A percentile compares a stretch with the other conserved stretches of the same genome.
These are phyloP conservation scores for Cladophialophora chaetospira DNA, from an alignment of 2,329 filamentous ascomycete species.

Conservation along the genomic window DNA sequence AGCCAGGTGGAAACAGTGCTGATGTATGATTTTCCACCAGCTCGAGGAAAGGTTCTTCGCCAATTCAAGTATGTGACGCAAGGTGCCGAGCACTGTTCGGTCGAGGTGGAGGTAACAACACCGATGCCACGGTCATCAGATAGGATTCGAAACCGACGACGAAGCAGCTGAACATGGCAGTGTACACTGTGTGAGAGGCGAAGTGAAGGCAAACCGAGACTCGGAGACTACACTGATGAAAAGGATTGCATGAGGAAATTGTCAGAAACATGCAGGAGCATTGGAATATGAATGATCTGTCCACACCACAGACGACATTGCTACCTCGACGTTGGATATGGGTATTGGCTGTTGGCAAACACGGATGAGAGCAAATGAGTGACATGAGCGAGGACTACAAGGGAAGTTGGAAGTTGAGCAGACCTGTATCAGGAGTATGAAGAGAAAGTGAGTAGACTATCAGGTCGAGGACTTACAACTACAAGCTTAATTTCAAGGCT, in stretches of 20 bases:
- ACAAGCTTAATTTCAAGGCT: too few species aligned
- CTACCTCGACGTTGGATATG: neutral
- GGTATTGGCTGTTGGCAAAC: neutral
- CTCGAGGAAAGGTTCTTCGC: neutral
- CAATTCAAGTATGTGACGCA: neutral
- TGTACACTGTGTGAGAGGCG: too few species aligned
- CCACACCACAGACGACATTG: neutral
- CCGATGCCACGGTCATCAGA: neutral
- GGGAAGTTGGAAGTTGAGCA: neutral
- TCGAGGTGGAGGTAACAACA: neutral
- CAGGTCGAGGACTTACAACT: too few species aligned
- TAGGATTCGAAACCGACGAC: too few species aligned
- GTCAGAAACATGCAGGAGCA: neutral
- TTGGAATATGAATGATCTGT: neutral
- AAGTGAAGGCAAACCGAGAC: too few species aligned
- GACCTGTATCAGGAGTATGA: neutral
- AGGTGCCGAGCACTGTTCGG: neutral
- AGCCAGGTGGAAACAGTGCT: neutral
- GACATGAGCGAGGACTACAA: neutral
- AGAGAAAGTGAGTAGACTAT: neutral
- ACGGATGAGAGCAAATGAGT: neutral
- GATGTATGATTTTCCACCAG: neutral
- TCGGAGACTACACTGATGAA: too few species aligned
- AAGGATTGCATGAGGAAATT: too few species aligned
- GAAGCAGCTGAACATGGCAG: too few species aligned